Conservation (phyloP, 352 stramenopile species). For the Hyaloperonospora arabidopsidis region DNA sequence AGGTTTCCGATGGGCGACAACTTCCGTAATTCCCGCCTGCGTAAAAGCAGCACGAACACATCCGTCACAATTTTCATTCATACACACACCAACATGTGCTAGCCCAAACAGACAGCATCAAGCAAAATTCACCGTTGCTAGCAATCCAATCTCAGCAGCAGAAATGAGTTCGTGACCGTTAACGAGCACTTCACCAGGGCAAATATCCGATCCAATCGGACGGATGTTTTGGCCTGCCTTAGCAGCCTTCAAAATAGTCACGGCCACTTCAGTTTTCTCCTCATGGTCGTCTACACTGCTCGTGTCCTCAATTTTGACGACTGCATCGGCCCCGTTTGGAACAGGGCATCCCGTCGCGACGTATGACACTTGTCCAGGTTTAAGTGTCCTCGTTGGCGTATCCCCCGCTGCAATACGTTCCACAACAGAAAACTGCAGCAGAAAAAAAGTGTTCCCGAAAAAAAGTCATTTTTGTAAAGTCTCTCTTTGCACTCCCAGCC, state of each 20-base stretch:
- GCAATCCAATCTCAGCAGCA: slow-evolving; percentile 85
- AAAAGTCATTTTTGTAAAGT: neutral
- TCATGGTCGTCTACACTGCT: slow-evolving; percentile 35
- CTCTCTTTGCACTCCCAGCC: neutral
- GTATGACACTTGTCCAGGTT: slow-evolving; percentile 68
- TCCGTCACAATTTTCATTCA: slow-evolving; percentile 4
- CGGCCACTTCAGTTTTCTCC: slow-evolving; percentile 28
- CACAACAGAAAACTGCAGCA: slow-evolving; percentile 48
- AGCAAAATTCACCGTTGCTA: slow-evolving; percentile 69
- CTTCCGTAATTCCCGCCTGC: slow-evolving; percentile 58
- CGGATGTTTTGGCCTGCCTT: slow-evolving; percentile 72
- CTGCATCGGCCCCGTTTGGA: slow-evolving; percentile 84
- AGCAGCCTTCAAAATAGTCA: slow-evolving; percentile 62
- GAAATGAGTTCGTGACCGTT: slow-evolving; percentile 63
- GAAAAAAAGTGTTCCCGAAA: neutral
- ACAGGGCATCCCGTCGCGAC: slow-evolving; percentile 93
- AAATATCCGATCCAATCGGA: slow-evolving; percentile 88
- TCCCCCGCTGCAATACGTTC: slow-evolving; percentile 65
- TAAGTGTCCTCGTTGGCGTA: slow-evolving; percentile 33
- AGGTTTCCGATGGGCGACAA: slow-evolving; percentile 65
- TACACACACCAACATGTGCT: neutral
- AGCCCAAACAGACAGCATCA: too few species aligned
- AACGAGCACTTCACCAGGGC: slow-evolving; percentile 66
- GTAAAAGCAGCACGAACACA: slow-evolving; percentile 1
- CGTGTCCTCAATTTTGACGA: slow-evolving; percentile 93